Evolutionary conservation across 1,139 yeast species (phyloP), one percentile per base, ranked within the genome.

Genomic region (Suhomyces ambrosiae): DNA sequence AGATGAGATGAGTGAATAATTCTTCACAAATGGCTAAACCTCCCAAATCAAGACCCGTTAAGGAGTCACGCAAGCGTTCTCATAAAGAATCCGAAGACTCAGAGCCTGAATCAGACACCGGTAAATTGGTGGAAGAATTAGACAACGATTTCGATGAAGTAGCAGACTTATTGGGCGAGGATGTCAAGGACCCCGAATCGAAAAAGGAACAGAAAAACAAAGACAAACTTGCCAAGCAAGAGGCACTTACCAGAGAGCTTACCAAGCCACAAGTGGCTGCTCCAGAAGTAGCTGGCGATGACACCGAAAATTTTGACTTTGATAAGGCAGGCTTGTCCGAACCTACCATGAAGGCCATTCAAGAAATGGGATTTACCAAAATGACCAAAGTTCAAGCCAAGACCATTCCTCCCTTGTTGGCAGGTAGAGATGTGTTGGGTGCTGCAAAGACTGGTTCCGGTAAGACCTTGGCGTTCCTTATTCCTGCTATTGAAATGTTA

Each of bases 371-470:
- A 1, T 90, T 90, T 66, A 71, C 78, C 13, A 83, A 72, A 41
- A 87, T 90, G 97, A 92, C 98, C 5, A 79, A 83, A 42, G 97
- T 90, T 10, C 98, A 90, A 65, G 86, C 95, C 24, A 82, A 89
- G 61, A 88, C 97, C 11, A 90, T 90, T 41, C 97, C 97, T 7
- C 97, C 97, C 11, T 71, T 92, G 48, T 70, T 90, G 51, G 96
- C 97, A 0, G 97, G 98, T 29, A 79, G 90, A 53, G 97, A 90
- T 65, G 97, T 90, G 17, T 75, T 90, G 40, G 97, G 97, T 50
- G 97, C 97, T 36, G 98, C 98, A 39, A 90, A 92, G 67, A 92
- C 98, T 1, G 98, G 98, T 32, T 89, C 97, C 1, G 98, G 98
- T 61, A 92, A 92, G 68, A 92, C 98, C 1, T 72, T 94, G 47